Evolutionary conservation across 169 alveolate genomes (phyloP), one percentile per base, ranked within the genome.

Genomic region (Plasmodium falciparum): DNA sequence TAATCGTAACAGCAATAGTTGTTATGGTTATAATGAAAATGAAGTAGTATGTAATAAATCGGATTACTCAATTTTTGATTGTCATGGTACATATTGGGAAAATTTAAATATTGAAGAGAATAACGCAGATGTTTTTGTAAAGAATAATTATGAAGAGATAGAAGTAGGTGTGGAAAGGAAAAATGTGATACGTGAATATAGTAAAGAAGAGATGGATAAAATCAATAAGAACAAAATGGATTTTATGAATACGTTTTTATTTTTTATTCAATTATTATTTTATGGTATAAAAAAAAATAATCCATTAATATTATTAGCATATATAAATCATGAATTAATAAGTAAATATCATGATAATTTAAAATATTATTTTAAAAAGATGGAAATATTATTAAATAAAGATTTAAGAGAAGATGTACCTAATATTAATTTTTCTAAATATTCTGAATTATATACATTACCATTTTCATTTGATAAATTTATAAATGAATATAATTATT

Each of bases 261-360:
- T 58, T 70, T 83, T 83, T 49, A 67, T 83, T 56, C 91, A 83
- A 70, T 33, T 83, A 5, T 69, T 71, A 8, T 83, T 83, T 54
- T 70, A 58, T 56, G 86, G 74, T 11, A 83, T 83, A 3, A 83
- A 70, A 63, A 71, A 83, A 69, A 70, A 70, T 17, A 70, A 83
- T n/a, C 91, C 91, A 1, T 62, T 83, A 54, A 83, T 83, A 22
- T 47, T 83, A 59, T 63, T 70, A 22, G 83, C 85, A 3, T 83
- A 83, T 83, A 70, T 83, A 43, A 69, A 54, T 52, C 83, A 83
- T 52, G 91, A 83, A 83, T 39, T 83, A n/a, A 58, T 69, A 39
- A 22, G 71, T 39, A 70, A 7, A 12, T 70, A 83, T 63, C 15
- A 47, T 13, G 24, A 59, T 15, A 83, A 83, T 17, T 62, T 71